Evolutionary conservation across 2,329 filamentous ascomycete species (phyloP).

Genomic region (Sporothrix phasma): DNA sequence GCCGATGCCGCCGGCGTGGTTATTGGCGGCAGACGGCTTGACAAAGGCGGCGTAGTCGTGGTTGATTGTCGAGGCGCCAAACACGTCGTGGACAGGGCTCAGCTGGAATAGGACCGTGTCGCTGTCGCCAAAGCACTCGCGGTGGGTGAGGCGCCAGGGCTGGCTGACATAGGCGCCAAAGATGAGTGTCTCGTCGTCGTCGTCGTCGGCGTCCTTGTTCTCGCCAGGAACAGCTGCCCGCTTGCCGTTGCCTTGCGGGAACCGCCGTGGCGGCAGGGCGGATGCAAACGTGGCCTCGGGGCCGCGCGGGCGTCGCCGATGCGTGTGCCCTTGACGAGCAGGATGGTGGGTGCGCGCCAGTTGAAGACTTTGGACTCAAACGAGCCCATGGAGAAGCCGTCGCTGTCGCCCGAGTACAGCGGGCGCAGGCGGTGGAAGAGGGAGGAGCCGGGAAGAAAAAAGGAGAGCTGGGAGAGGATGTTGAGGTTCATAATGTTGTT

Average conservation of each 20-base stretch:
- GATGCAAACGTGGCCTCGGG: constrained; percentile 49
- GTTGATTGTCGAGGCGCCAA: constrained; percentile 53
- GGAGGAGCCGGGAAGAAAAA: constrained; percentile 56
- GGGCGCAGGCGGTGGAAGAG: constrained; percentile 57
- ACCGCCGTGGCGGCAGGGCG: constrained; percentile 52
- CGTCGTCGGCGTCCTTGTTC: neutral
- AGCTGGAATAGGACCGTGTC: constrained; percentile 61
- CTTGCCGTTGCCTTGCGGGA: constrained; percentile 35
- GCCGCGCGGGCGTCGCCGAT: constrained; percentile 40
- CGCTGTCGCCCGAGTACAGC: constrained; percentile 59
- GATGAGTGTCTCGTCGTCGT: constrained; percentile 37
- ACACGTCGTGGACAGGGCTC: constrained; percentile 61
- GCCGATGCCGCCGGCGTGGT: constrained; percentile 47
- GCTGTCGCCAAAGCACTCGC: constrained; percentile 56
- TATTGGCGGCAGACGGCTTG: constrained; percentile 43
- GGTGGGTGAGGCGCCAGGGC: constrained; percentile 60
- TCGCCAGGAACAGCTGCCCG: too few relatives aligned
- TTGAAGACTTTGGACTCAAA: constrained; percentile 69
- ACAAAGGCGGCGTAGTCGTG: constrained; percentile 60
- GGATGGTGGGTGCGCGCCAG: constrained; percentile 63
- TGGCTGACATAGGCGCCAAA: constrained; percentile 58
- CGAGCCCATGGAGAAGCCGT: constrained; percentile 67
- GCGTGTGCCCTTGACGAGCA: constrained; percentile 57
- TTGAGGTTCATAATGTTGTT: constrained; percentile 57
- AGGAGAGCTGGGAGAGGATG: constrained; percentile 58